Conservation (phyloP, 768 basidiomycete species). For the Hericium alpestre region DNA sequence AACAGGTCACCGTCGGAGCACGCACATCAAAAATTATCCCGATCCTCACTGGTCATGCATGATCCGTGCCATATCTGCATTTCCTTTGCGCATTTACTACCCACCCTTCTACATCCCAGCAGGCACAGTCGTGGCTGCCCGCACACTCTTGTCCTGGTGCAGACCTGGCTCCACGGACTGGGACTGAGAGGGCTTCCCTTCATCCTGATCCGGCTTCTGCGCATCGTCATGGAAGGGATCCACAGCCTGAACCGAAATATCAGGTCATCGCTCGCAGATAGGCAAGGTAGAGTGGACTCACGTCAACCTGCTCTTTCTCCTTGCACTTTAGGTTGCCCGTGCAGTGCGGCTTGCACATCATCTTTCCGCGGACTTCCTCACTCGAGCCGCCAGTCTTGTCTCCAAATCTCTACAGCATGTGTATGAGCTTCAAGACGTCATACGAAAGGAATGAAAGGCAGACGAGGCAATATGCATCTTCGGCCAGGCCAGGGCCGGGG, state of each 20-base stretch:
- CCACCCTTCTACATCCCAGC: neutral
- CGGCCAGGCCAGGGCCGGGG: neutral
- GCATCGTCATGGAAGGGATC: neutral
- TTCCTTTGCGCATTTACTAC: neutral
- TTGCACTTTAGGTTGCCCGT: constrained; percentile 30
- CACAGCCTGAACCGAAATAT: neutral
- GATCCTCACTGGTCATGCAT: no score
- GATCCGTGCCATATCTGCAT: neutral
- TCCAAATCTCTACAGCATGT: constrained; percentile 15
- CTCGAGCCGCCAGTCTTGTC: constrained; percentile 28
- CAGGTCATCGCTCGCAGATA: no score
- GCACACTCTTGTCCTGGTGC: neutral
- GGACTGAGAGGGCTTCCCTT: no score
- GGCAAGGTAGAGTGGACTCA: neutral
- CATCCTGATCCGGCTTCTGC: neutral
- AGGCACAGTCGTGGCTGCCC: neutral
- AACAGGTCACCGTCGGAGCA: no score
- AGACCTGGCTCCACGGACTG: neutral
- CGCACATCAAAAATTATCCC: no score
- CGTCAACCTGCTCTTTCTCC: constrained; percentile 19
- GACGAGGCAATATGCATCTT: constrained; percentile 18
- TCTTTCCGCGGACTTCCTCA: constrained; percentile 31
- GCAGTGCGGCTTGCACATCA: constrained; percentile 24
- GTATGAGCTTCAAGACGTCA: neutral
- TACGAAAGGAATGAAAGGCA: neutral